Evolutionary conservation across 306 rosid genomes (phyloP).

Genomic region (Dalbergia cochinchinensis): DNA sequence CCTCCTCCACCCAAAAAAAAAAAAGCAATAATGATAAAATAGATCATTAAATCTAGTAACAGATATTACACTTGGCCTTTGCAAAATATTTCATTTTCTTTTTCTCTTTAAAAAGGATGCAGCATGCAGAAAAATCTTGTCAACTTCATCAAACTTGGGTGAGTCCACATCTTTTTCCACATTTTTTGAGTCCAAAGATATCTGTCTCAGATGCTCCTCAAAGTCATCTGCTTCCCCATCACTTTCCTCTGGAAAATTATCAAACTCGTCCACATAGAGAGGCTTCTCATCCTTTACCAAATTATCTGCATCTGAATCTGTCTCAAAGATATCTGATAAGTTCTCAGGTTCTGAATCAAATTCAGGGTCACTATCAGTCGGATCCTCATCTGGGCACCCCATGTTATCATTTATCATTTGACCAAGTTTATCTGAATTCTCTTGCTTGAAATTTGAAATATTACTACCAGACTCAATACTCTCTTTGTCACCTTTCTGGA

Average conservation of each 20-base stretch:
- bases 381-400: conserved; percentile 53
- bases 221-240: conserved; percentile 65
- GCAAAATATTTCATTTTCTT: conserved; percentile 52
- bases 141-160: conserved; percentile 81
- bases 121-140: conserved; percentile 73
- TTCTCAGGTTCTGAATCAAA: conserved; percentile 68
- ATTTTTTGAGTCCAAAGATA: conserved; percentile 62
- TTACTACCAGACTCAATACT: conserved; percentile 44
- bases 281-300: conserved; percentile 60
- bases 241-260: conserved; percentile 64
- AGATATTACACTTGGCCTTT: conserved; percentile 13
- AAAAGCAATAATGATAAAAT: too few species aligned
- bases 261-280: conserved; percentile 81
- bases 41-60: neutral
- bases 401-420: conserved; percentile 48
- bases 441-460: conserved; percentile 48
- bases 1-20: neutral
- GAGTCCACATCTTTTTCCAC: conserved; percentile 48
- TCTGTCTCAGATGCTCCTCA: conserved; percentile 75
- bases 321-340: conserved; percentile 78
- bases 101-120: conserved; percentile 75
- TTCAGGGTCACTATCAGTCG: conserved; percentile 54
- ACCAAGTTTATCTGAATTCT: conserved; percentile 51
- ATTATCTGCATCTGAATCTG: conserved; percentile 69
- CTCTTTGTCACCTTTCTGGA: conserved; percentile 49